Percentiles rank a stretch among this genome's conserved stretches.
These are phyloP conservation scores for Chrysanthemum makinoi DNA, from an alignment of 129 eudicot species.

Conservation along the genomic window DNA sequence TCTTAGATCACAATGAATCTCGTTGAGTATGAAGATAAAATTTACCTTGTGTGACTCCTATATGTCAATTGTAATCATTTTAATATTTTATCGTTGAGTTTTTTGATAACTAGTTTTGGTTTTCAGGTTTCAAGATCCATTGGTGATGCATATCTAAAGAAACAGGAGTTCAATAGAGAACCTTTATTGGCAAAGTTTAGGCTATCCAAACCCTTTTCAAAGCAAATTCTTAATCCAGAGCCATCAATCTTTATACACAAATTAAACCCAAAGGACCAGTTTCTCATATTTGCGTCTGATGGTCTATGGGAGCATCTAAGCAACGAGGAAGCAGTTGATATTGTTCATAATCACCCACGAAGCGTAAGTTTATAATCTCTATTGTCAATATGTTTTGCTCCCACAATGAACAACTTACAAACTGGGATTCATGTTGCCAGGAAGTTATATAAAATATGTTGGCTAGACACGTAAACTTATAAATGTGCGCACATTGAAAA, in stretches of 20 bases:
- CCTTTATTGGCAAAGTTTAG: slow-evolving; percentile 78
- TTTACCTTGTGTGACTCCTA: slow-evolving; percentile 4
- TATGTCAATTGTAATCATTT: slow-evolving; percentile 15
- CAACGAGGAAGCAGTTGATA: slow-evolving; percentile 89
- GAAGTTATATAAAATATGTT: not conserved
- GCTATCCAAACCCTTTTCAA: slow-evolving; percentile 51
- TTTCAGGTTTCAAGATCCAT: slow-evolving; percentile 84
- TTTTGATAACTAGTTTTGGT: not conserved
- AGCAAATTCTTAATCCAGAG: slow-evolving; percentile 74
- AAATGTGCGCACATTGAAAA: too few species aligned
- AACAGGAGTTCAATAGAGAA: slow-evolving; percentile 74
- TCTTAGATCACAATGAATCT: not conserved
- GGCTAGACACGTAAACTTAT: too few species aligned
- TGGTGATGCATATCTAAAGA: slow-evolving; percentile 90
- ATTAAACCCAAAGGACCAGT: slow-evolving; percentile 70
- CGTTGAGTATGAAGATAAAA: not conserved
- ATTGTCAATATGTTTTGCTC: not conserved
- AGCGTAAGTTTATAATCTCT: slow-evolving; percentile 47
- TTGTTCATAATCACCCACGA: slow-evolving; percentile 63
- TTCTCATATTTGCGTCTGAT: slow-evolving; percentile 90
- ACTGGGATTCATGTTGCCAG: not conserved
- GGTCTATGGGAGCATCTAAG: slow-evolving; percentile 97
- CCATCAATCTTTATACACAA: slow-evolving; percentile 71
- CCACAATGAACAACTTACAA: not conserved
- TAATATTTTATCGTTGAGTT: not conserved